Conservation (phyloP, 257 asterid genomes). For the Nicotiana tomentosiformis region DNA sequence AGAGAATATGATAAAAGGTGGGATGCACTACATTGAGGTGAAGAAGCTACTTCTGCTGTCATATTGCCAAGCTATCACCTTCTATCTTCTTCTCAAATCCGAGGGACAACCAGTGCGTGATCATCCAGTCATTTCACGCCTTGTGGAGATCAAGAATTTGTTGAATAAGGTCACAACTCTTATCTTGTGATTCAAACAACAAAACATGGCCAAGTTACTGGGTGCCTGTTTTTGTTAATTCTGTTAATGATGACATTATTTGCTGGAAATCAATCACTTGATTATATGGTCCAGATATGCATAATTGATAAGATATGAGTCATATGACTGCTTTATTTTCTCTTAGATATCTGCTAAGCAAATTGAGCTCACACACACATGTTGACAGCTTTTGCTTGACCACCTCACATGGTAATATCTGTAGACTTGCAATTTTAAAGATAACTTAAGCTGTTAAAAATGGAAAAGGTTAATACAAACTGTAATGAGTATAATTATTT, state of each 20-base stretch:
- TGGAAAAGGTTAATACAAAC: neutral
- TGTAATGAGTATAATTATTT: neutral
- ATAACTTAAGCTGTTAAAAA: neutral
- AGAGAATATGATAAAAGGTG: conserved; percentile 45
- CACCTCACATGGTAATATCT: neutral
- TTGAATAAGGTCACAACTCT: conserved; percentile 68
- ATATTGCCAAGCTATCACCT: conserved; percentile 88
- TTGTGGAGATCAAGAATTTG: conserved; percentile 78
- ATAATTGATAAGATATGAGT: neutral
- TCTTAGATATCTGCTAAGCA: neutral
- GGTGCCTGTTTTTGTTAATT: neutral
- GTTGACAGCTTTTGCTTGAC: neutral
- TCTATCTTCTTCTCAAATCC: conserved; percentile 90
- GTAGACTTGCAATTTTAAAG: neutral
- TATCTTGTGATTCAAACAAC: neutral
- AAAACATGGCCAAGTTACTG: neutral
- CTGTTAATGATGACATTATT: neutral
- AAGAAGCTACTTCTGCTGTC: conserved; percentile 74
- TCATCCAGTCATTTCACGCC: conserved; percentile 88
- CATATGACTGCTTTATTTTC: neutral
- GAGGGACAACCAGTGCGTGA: conserved; percentile 92
- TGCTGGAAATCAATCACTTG: neutral
- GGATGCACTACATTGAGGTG: conserved; percentile 62
- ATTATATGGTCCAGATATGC: neutral
- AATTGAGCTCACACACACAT: neutral